These are phyloP conservation scores for Pythium phragmiticola DNA, from an alignment of 352 stramenopile species.

Conservation along the genomic window DNA sequence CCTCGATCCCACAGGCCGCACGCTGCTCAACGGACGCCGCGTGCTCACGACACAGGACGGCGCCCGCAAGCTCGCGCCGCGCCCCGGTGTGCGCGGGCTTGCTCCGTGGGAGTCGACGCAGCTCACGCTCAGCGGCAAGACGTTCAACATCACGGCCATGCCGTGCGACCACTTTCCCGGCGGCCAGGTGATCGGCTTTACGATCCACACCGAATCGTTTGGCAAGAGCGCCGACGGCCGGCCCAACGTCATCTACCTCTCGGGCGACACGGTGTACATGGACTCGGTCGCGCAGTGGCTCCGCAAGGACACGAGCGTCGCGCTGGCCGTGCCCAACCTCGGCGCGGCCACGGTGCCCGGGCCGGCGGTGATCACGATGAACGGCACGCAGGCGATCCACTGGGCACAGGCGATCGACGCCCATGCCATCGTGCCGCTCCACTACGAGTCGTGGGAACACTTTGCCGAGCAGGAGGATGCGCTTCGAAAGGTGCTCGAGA, in stretches of 20 bases:
- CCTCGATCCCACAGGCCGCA: conserved; percentile 33
- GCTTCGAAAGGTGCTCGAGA: not conserved
- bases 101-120: conserved; percentile 31
- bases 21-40: conserved; percentile 40
- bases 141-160: conserved; percentile 44
- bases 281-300: conserved; percentile 29
- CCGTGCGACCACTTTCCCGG: conserved; percentile 36
- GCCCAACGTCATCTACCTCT: conserved; percentile 41
- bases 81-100: conserved; percentile 35
- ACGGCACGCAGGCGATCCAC: conserved; percentile 26
- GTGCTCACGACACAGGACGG: conserved; percentile 39
- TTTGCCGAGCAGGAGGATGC: conserved; percentile 20
- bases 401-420: conserved; percentile 29
- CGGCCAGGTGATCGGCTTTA: conserved; percentile 37
- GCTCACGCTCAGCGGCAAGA: conserved; percentile 31
- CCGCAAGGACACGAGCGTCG: conserved; percentile 33
- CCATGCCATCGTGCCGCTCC: conserved; percentile 36
- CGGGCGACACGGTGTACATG: conserved; percentile 40
- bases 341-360: conserved; percentile 27
- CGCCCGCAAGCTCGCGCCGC: conserved; percentile 40
- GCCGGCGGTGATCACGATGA: conserved; percentile 34
- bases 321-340: conserved; percentile 38
- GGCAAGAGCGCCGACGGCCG: conserved; percentile 26
- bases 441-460: conserved; percentile 48
- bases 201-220: conserved; percentile 36